Evolutionary conservation across 1,139 yeast genomes (phyloP).

Genomic region (Barnettozyma hawaiiensis): DNA sequence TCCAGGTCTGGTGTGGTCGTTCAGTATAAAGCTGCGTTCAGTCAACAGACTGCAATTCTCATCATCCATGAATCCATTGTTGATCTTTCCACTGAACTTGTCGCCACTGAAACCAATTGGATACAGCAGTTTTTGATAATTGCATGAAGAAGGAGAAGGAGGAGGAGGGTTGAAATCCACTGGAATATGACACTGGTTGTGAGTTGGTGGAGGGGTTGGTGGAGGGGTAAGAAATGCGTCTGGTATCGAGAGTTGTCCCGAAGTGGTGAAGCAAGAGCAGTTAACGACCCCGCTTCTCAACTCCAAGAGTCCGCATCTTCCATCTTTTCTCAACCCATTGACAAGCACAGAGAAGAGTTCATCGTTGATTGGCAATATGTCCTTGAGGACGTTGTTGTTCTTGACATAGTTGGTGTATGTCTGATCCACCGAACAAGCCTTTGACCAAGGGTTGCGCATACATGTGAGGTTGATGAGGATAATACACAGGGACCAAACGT

Average conservation of each 20-base stretch:
- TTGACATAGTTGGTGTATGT: conserved; percentile 48
- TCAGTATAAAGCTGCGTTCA: conserved; percentile 19
- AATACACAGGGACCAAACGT: conserved; percentile 85
- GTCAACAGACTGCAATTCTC: conserved; percentile 17
- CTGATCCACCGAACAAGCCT: conserved; percentile 59
- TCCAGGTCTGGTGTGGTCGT: conserved; percentile 6
- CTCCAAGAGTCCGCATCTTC: conserved; percentile 48
- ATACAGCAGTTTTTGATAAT: background rate
- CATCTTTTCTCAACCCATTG: conserved; percentile 51
- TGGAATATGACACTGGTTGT: conserved; percentile 2
- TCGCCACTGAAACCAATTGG: conserved; percentile 2
- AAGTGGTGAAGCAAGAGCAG: conserved; percentile 18
- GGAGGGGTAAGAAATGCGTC: conserved; percentile 10
- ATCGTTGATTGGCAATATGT: conserved; percentile 51
- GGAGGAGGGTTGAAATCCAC: too few species aligned
- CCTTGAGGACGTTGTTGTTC: conserved; percentile 28
- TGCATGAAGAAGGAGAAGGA: background rate
- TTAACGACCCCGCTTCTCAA: conserved; percentile 30
- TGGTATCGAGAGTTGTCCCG: conserved; percentile 20
- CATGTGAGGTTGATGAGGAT: conserved; percentile 75
- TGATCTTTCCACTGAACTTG: background rate
- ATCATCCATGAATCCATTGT: conserved; percentile 6
- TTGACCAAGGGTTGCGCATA: conserved; percentile 88
- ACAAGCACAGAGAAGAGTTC: conserved; percentile 54
- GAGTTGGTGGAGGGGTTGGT: conserved; percentile 7